Conservation (phyloP, 2,329 filamentous ascomycete species). For the Geoglossum cookeanum region DNA sequence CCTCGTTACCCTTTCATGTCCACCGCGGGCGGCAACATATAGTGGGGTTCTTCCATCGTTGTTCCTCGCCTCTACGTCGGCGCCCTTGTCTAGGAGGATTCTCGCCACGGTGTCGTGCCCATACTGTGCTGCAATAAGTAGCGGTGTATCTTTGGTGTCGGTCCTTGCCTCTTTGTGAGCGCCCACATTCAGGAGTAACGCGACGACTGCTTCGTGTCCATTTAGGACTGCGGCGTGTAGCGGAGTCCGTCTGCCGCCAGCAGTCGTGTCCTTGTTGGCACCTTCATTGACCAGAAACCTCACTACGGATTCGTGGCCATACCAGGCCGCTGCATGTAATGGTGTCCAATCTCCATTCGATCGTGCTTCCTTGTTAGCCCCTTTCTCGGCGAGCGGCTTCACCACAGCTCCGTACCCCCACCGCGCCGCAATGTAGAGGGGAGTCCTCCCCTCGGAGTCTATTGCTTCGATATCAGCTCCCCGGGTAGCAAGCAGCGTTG, state of each 20-base stretch:
- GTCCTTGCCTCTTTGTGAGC: neutral
- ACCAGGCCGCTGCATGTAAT: neutral
- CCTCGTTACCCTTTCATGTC: neutral
- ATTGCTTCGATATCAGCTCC: neutral
- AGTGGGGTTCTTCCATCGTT: constrained; percentile 5
- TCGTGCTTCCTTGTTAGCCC: neutral
- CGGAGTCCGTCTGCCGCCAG: neutral
- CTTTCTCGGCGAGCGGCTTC: neutral
- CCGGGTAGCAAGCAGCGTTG: neutral
- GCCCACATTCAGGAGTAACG: neutral
- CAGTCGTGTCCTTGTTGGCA: neutral
- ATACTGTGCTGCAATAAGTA: neutral
- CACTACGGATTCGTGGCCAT: neutral
- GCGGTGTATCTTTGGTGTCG: neutral
- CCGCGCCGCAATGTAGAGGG: neutral
- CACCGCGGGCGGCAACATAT: neutral
- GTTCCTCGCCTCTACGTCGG: constrained; percentile 10
- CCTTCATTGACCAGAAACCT: neutral
- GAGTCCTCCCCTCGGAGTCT: neutral
- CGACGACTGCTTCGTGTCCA: neutral
- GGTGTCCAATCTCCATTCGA: neutral
- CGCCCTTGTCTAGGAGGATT: neutral
- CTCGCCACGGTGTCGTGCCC: neutral
- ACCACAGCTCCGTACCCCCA: neutral
- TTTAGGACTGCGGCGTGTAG: neutral